Percentiles rank a stretch among this genome's conserved stretches.
These are phyloP conservation scores for Quercus alba DNA, from an alignment of 306 rosid species.

Conservation along the genomic window DNA sequence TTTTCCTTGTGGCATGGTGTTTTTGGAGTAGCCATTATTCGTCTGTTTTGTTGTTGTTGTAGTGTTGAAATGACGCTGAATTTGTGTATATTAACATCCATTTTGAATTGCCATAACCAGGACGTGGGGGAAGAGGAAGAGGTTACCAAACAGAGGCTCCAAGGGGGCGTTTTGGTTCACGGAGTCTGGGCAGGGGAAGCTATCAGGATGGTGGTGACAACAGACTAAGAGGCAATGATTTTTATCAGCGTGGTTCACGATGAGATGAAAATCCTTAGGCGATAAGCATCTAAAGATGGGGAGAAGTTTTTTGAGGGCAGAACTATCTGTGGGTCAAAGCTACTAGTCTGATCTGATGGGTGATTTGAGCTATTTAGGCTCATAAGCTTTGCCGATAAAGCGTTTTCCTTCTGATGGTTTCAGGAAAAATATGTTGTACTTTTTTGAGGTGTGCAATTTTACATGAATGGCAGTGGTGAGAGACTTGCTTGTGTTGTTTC, in stretches of 20 bases:
- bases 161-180: constrained; percentile 70
- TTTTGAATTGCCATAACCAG: constrained; percentile 34
- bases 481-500: constrained; percentile 36
- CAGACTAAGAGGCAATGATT: constrained; percentile 71
- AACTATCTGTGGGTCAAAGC: constrained; percentile 4
- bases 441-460: constrained; percentile 43
- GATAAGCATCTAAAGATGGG: constrained; percentile 3
- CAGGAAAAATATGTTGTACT: constrained; percentile 28
- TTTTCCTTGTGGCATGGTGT: background rate
- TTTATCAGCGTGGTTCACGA: constrained; percentile 65
- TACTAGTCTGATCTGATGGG: constrained; percentile 29
- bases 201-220: constrained; percentile 53
- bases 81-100: constrained; percentile 4
- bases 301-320: background rate
- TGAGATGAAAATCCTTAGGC: constrained; percentile 20
- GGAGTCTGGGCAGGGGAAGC: constrained; percentile 61
- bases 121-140: constrained; percentile 90
- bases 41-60: background rate
- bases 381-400: constrained; percentile 1
- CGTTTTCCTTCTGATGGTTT: constrained; percentile 39
- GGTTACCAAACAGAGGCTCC: constrained; percentile 67
- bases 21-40: background rate
- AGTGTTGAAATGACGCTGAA: background rate
- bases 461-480: constrained; percentile 25
- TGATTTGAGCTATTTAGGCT: constrained; percentile 26